Conservation (phyloP, 331 rosid species). For the Prunus yedoensis region DNA sequence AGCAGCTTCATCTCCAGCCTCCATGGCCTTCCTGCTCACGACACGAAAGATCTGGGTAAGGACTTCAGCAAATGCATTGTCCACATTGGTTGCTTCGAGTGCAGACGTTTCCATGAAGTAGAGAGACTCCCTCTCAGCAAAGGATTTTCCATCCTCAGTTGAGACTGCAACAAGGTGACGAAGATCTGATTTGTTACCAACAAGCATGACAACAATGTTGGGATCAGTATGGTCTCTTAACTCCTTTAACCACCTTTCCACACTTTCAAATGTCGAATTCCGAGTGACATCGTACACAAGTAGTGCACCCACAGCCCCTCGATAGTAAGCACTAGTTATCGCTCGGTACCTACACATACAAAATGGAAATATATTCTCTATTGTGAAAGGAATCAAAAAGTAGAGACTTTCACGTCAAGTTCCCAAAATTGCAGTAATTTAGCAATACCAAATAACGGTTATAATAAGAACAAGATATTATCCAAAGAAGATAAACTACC, state of each 20-base stretch:
- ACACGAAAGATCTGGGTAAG: conserved; percentile 48
- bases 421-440: background rate
- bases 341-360: conserved; percentile 71
- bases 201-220: conserved; percentile 85
- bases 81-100: conserved; percentile 53
- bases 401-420: background rate
- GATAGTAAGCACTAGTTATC: conserved; percentile 88
- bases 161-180: conserved; percentile 57
- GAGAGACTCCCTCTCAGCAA: conserved; percentile 49
- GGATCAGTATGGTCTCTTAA: conserved; percentile 87
- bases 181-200: conserved; percentile 67
- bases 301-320: conserved; percentile 90
- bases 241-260: conserved; percentile 85
- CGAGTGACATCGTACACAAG: conserved; percentile 85
- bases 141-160: conserved; percentile 44
- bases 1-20: conserved; percentile 35
- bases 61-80: conserved; percentile 45
- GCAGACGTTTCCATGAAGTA: conserved; percentile 66
- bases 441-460: background rate
- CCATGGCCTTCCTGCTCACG: conserved; percentile 54
- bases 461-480: background rate
- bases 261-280: conserved; percentile 77
- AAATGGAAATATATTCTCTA: background rate
- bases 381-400: conserved; percentile 2
- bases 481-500: background rate